Evolutionary conservation across 2,329 filamentous ascomycete species (phyloP).

Genomic region (Emergomyces orientalis): DNA sequence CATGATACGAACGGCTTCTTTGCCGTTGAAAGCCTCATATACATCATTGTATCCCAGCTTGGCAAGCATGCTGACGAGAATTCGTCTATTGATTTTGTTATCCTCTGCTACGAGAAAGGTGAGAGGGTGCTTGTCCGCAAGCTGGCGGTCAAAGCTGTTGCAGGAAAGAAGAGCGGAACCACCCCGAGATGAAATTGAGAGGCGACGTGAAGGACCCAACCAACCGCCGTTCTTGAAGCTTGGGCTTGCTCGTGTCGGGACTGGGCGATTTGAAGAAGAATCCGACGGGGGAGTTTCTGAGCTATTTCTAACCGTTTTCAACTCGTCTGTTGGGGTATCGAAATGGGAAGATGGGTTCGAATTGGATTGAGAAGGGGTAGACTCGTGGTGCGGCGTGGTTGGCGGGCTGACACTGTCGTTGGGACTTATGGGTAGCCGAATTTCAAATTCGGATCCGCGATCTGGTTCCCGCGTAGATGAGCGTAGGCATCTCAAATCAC

Average conservation of each 20-base stretch:
- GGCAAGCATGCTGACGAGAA: conserved; percentile 56
- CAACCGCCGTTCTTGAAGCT: background rate
- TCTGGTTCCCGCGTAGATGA: conserved; percentile 53
- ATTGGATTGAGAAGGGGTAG: conserved; percentile 23
- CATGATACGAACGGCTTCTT: conserved; percentile 57
- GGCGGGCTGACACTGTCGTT: conserved; percentile 42
- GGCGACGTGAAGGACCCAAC: background rate
- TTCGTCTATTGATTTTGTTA: conserved; percentile 61
- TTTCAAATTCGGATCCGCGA: conserved; percentile 59
- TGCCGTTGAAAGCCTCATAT: conserved; percentile 57
- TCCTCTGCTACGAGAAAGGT: conserved; percentile 64
- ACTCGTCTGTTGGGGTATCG: conserved; percentile 3
- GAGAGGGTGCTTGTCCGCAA: conserved; percentile 52
- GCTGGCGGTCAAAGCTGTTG: conserved; percentile 41
- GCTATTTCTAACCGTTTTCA: conserved; percentile 1
- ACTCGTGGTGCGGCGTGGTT: conserved; percentile 40
- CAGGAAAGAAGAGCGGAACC: conserved; percentile 5
- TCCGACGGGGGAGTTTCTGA: background rate
- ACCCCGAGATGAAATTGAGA: conserved; percentile 1
- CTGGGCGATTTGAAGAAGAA: background rate
- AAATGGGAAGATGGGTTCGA: conserved; percentile 5
- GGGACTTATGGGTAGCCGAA: conserved; percentile 53
- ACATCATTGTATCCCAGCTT: conserved; percentile 58
- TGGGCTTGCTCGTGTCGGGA: background rate
- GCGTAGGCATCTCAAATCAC: conserved; percentile 55